Evolutionary conservation across 2,329 filamentous ascomycete genomes (phyloP).

Genomic region (Ceratocystis alfenasii): DNA sequence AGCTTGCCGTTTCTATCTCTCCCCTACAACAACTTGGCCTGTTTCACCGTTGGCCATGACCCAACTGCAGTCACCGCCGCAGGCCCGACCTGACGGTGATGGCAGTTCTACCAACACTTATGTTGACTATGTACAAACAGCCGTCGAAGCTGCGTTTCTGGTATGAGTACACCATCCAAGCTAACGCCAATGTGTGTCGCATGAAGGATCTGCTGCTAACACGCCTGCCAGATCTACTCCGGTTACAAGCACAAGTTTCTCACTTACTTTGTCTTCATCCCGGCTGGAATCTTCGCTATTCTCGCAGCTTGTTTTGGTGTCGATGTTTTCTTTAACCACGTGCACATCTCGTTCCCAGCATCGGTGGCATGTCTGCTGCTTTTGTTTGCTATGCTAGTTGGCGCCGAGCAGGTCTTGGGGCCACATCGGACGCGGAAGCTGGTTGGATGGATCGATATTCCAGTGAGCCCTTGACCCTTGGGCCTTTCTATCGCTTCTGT

Average conservation of each 20-base stretch:
- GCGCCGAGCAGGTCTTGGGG: slow-evolving; percentile 38
- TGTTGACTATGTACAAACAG: neutral
- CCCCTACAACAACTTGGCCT: neutral
- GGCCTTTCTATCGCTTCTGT: neutral
- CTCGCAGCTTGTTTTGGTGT: slow-evolving; percentile 36
- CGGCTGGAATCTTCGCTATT: slow-evolving; percentile 33
- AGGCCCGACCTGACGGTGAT: neutral
- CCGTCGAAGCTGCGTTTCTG: neutral
- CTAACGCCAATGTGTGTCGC: neutral
- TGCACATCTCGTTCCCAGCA: slow-evolving; percentile 44
- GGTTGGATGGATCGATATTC: slow-evolving; percentile 41
- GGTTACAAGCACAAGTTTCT: slow-evolving; percentile 24
- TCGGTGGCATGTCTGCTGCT: slow-evolving; percentile 47
- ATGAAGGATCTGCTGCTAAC: neutral
- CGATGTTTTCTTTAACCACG: slow-evolving; percentile 34
- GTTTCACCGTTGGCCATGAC: neutral
- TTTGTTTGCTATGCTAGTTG: slow-evolving; percentile 40
- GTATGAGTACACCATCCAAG: neutral
- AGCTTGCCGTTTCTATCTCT: no score
- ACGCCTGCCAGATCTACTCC: neutral
- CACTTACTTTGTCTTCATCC: slow-evolving; percentile 41
- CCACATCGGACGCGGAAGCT: slow-evolving; percentile 37
- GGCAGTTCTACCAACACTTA: neutral
- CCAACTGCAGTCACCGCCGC: neutral
- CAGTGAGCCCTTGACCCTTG: slow-evolving; percentile 31